These are phyloP conservation scores for Trametes gibbosa DNA, from an alignment of 768 basidiomycete genomes.

Conservation along the genomic window DNA sequence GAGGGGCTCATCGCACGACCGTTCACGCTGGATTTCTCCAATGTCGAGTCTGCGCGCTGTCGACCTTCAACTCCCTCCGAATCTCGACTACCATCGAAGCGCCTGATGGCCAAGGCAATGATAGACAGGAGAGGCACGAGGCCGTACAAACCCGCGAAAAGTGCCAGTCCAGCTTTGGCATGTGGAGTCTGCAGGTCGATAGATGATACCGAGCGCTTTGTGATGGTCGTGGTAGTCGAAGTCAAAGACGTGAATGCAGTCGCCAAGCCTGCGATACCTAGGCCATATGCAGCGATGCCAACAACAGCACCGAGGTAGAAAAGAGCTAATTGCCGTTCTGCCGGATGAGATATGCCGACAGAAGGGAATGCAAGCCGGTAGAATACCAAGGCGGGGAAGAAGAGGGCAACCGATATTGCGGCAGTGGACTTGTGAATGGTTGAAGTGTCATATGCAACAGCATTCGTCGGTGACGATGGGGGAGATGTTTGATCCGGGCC, in stretches of 20 bases:
- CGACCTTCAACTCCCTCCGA: constrained; percentile 11
- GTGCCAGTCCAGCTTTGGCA: constrained; percentile 59
- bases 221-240: constrained; percentile 22
- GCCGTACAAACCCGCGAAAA: constrained; percentile 62
- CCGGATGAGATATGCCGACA: constrained; percentile 22
- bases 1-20: constrained; percentile 29
- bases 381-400: constrained; percentile 42
- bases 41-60: constrained; percentile 37
- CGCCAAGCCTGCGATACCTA: constrained; percentile 62
- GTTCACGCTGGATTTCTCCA: constrained; percentile 38
- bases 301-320: constrained; percentile 39
- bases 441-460: constrained; percentile 38
- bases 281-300: constrained; percentile 48
- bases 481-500: background rate
- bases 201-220: constrained; percentile 34
- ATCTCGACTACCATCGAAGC: background rate
- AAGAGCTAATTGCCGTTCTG: constrained; percentile 23
- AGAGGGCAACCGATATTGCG: constrained; percentile 46
- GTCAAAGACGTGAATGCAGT: constrained; percentile 60
- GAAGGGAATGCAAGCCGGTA: constrained; percentile 42
- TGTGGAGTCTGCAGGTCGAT: constrained; percentile 55
- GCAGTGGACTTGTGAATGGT: constrained; percentile 45
- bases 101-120: constrained; percentile 22
- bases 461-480: constrained; percentile 5
- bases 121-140: constrained; percentile 44